Evolutionary conservation across 1,284 basidiomycete genomes (phyloP).

Genomic region (Marasmius sp.): DNA sequence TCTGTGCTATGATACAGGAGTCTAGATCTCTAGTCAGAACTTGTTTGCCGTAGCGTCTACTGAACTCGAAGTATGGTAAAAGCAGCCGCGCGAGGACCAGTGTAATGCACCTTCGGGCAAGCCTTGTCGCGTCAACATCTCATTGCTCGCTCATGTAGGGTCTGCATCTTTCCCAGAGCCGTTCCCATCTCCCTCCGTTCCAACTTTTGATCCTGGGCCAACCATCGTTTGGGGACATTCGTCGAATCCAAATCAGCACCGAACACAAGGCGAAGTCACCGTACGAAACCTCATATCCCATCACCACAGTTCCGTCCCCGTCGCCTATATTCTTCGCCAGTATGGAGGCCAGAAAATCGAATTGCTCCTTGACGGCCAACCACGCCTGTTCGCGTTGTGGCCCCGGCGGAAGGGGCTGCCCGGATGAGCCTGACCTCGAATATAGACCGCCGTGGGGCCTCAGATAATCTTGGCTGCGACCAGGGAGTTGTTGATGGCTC

Average conservation of each 20-base stretch:
- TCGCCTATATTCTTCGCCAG: constrained; percentile 61
- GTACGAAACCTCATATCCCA: constrained; percentile 65
- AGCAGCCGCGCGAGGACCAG: too few species aligned
- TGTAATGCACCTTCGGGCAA: too few species aligned
- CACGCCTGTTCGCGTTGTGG: constrained; percentile 62
- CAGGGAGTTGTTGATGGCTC: constrained; percentile 59
- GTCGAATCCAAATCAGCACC: constrained; percentile 67
- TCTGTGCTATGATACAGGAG: too few species aligned
- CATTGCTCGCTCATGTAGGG: constrained; percentile 55
- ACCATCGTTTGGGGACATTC: constrained; percentile 63
- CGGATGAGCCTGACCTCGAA: not conserved
- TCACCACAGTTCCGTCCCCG: constrained; percentile 60
- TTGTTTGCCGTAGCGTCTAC: too few species aligned
- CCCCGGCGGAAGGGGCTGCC: constrained; percentile 32
- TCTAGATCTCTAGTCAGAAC: too few species aligned
- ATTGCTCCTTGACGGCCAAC: constrained; percentile 61
- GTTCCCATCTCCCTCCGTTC: constrained; percentile 63
- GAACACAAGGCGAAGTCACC: constrained; percentile 72
- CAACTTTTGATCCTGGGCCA: constrained; percentile 62
- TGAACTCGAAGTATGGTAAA: too few species aligned
- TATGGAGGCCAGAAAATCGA: constrained; percentile 59
- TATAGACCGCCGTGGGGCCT: constrained; percentile 19
- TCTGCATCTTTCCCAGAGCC: constrained; percentile 57
- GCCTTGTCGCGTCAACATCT: too few species aligned
- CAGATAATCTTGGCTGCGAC: constrained; percentile 55